Conservation (phyloP, 2,329 filamentous ascomycete genomes). For the Clonostachys byssicola region DNA sequence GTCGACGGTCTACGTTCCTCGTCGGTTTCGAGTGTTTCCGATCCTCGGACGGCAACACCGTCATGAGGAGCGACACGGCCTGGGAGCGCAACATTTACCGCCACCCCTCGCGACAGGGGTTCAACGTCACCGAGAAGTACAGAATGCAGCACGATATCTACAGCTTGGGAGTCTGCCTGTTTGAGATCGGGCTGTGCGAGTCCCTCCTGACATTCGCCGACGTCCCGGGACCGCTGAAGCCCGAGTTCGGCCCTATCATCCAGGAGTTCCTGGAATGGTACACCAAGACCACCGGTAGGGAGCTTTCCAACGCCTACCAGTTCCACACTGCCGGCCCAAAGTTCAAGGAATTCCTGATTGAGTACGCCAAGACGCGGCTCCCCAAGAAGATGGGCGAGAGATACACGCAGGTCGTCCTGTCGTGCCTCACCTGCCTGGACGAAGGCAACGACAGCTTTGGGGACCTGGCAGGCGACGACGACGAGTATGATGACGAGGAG, state of each 20-base stretch:
- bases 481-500: conserved; percentile 19
- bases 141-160: neutral
- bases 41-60: neutral
- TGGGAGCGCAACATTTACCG: neutral
- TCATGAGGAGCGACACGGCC: neutral
- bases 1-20: neutral
- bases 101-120: neutral
- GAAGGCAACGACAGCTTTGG: conserved; percentile 18
- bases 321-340: no score
- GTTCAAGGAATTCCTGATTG: no score
- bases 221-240: neutral
- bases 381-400: conserved; percentile 16
- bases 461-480: conserved; percentile 5
- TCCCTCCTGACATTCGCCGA: no score
- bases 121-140: neutral
- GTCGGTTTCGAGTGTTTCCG: neutral
- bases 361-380: no score
- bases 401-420: conserved; percentile 23
- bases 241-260: neutral
- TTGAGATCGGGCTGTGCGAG: no score
- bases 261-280: neutral
- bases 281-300: no score
- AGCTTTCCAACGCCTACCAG: no score
- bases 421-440: conserved; percentile 25
- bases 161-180: neutral